Percentiles rank a stretch among this genome's conserved stretches.
phyloP scores from a whole-genome alignment of 2,329 filamentous ascomycete genomes.

The Dothideomycetes sp. region DNA sequence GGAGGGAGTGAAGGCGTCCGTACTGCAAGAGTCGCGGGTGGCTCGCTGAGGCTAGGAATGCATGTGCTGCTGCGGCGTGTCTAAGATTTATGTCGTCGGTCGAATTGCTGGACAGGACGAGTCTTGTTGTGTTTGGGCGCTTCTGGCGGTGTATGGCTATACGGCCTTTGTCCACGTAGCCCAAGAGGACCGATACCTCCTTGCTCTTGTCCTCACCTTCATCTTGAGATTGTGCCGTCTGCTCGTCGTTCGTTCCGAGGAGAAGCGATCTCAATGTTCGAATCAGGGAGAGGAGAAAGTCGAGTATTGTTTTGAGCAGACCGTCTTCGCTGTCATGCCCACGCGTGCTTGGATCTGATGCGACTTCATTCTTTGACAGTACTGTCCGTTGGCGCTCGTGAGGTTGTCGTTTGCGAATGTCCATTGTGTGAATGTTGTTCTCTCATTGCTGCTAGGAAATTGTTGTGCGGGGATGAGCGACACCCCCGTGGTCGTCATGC shows the following conservation, averaged over 20 bases:
- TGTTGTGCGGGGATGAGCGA: background rate
- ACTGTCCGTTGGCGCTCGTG: too few species aligned
- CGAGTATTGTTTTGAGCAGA: too few species aligned
- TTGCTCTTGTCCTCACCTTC: conserved; percentile 1
- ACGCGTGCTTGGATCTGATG: too few species aligned
- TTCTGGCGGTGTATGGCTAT: conserved; percentile 2
- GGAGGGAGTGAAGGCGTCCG: background rate
- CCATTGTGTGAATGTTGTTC: conserved; percentile 2
- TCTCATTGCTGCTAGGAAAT: too few species aligned
- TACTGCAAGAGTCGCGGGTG: conserved; percentile 1
- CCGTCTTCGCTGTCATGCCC: too few species aligned
- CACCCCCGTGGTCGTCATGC: background rate
- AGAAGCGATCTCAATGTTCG: background rate
- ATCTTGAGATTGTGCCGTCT: background rate
- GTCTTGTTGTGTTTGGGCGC: background rate
- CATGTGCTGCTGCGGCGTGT: conserved; percentile 2
- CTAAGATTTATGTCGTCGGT: background rate
- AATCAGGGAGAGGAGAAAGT: too few species aligned
- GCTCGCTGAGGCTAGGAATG: background rate
- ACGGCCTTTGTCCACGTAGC: background rate
- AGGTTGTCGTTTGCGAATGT: conserved; percentile 10
- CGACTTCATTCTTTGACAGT: too few species aligned
- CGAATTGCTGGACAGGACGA: background rate
- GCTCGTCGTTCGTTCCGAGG: background rate
- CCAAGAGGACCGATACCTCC: background rate